Evolutionary conservation across 2,329 filamentous ascomycete species (phyloP).

Genomic region (Scolecobasidium constrictum): DNA sequence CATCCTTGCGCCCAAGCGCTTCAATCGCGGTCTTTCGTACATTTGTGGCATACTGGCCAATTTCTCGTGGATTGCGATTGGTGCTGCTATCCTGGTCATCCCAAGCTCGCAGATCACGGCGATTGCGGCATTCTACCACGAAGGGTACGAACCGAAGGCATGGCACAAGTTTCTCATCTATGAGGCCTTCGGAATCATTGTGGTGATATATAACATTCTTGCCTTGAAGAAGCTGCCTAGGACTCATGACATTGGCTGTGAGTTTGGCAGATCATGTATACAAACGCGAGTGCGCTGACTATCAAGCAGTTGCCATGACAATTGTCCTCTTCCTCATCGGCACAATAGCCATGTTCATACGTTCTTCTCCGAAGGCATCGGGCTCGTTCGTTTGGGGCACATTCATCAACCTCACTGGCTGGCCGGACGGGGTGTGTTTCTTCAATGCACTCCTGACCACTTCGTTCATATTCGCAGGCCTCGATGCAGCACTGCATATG

Average conservation of each 20-base stretch:
- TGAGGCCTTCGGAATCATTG: not conserved
- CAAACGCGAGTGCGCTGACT: too few relatives aligned
- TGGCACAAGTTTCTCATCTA: conserved; percentile 2
- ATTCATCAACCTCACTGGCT: too few relatives aligned
- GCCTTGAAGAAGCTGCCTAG: conserved; percentile 3
- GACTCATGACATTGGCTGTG: conserved; percentile 2
- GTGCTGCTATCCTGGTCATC: not conserved
- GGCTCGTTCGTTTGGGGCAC: too few relatives aligned
- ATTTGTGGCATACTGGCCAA: not conserved
- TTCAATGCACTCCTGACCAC: not conserved
- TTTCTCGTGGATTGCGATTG: conserved; percentile 1
- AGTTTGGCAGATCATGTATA: too few relatives aligned
- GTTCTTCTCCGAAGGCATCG: too few relatives aligned
- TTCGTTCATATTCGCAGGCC: not conserved
- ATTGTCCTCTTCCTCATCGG: too few relatives aligned
- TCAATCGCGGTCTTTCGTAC: conserved; percentile 3
- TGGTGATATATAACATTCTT: not conserved
- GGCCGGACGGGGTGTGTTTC: too few relatives aligned
- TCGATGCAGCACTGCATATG: conserved; percentile 1
- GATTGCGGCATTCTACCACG: not conserved
- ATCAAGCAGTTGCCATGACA: too few relatives aligned
- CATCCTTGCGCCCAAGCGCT: not conserved
- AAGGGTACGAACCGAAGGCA: not conserved
- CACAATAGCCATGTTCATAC: too few relatives aligned
- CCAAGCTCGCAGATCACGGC: conserved; percentile 1